Conservation (phyloP, 1,139 yeast species). For the Candida sanyaensis region DNA sequence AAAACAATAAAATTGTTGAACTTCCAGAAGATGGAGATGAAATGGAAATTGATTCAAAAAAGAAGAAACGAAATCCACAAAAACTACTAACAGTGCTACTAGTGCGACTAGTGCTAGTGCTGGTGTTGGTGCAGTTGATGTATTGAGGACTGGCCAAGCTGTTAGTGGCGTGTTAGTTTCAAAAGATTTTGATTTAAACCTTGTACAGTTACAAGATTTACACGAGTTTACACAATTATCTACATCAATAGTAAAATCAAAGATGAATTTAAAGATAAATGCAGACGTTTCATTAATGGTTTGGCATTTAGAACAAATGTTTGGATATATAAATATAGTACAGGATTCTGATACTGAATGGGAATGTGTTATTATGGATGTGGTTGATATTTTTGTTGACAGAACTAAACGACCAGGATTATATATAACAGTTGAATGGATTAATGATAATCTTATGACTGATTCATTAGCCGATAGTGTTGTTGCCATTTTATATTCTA, state of each 20-base stretch:
- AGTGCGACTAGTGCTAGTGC: neutral
- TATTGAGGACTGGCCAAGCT: conserved; percentile 39
- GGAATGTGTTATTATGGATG: conserved; percentile 52
- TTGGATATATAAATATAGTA: conserved; percentile 76
- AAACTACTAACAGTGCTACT: neutral
- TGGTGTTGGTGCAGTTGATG: conserved; percentile 4
- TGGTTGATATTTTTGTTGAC: conserved; percentile 50
- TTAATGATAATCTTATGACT: conserved; percentile 76
- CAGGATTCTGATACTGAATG: conserved; percentile 60
- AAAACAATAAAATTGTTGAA: conserved; percentile 21
- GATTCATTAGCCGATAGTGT: conserved; percentile 96
- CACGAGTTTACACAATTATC: conserved; percentile 88
- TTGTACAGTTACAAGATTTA: conserved; percentile 81
- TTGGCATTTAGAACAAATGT: conserved; percentile 96
- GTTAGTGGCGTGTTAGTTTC: conserved; percentile 90
- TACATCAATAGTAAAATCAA: conserved; percentile 81
- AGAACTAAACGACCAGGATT: conserved; percentile 38
- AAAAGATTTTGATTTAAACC: conserved; percentile 83
- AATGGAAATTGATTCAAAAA: conserved; percentile 13
- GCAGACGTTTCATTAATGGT: conserved; percentile 79
- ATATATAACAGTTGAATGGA: conserved; percentile 79
- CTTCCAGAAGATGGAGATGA: conserved; percentile 19
- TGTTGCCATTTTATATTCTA: conserved; percentile 84
- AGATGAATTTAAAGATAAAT: conserved; percentile 74
- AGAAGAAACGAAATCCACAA: conserved; percentile 12